Evolutionary conservation across 2,329 filamentous ascomycete species (phyloP), one percentile per base, ranked within the genome.

Genomic region (Claviceps maximensis): DNA sequence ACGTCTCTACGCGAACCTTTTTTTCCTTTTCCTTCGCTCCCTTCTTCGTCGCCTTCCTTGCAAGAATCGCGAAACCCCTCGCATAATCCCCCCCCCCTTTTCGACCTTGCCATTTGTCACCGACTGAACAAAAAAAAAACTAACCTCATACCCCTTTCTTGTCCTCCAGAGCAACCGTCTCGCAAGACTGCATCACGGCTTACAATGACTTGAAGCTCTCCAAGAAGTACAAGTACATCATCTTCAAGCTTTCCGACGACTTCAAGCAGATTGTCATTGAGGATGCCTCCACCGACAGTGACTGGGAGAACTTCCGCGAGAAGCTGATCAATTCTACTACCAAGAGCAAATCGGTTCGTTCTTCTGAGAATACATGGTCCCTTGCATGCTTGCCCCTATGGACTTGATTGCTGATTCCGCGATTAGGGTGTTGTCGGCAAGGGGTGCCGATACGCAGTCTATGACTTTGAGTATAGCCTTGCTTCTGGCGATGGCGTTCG

Each of bases 191-290:
- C 79, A 80, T 82, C 67, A 68, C 69, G 60, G 71, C 74, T 56
- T 91, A 84, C 79, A 89, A 90, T 71, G 84, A 90, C 62, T 79
- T 91, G 60, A 91, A 91, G 81, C 82, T 89, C 62, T 77, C 73
- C 72, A 89, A 89, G 74, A 82, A 81, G 75, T 77, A 82, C 75
- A 90, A 89, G 74, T 94, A 80, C 79, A 85, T 93, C 74, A 82
- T 93, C 77, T 91, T 80, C 83, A 89, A 89, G 79, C 82, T 93
- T 68, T 84, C 83, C 59, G 86, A 90, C 71, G 79, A 89, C 76
- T 82, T 83, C 78, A 88, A 84, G 73, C 72, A 88, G 73, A 89
- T 93, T 67, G 83, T 86, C 55, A 81, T 93, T 62, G 87, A 91
- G 71, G 82, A 87, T 68, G 77, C 80, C 52, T 86, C 82, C 55